Evolutionary conservation across 176 grass and related monocot species (phyloP).

Genomic region (Saccharum spontaneum): DNA sequence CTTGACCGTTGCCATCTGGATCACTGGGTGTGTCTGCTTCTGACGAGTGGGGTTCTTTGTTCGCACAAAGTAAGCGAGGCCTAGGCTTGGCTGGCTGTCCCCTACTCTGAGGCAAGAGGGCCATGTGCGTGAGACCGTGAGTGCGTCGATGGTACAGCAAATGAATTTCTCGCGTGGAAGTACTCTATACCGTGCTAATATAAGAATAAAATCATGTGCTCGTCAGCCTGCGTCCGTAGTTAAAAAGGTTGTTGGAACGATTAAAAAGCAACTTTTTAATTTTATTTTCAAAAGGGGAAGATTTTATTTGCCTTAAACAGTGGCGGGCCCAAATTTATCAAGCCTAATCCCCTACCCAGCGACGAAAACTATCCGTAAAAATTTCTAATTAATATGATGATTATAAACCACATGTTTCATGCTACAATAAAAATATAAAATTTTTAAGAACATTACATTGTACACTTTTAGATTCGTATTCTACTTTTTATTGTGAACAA

Average conservation of each 20-base stretch:
- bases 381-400: too few species aligned
- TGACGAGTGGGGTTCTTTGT: constrained; percentile 10
- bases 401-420: too few species aligned
- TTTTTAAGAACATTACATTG: too few species aligned
- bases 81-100: not conserved
- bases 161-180: not conserved
- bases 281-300: too few species aligned
- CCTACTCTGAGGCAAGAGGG: not conserved
- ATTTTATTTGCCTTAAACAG: too few species aligned
- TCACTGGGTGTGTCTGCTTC: not conserved
- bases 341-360: too few species aligned
- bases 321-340: too few species aligned
- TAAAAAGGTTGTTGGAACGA: not conserved
- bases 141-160: not conserved
- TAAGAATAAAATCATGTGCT: not conserved
- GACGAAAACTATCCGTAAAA: too few species aligned
- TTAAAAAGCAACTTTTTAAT: not conserved
- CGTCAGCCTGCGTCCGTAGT: not conserved
- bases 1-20: constrained; percentile 42
- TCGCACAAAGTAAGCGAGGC: not conserved
- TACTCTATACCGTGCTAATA: not conserved
- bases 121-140: not conserved
- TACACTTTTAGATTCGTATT: too few species aligned
- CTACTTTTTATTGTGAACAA: too few species aligned
- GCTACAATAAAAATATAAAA: too few species aligned